These are phyloP conservation scores for Chalaropsis ovoidea DNA, from an alignment of 2,329 filamentous ascomycete genomes.

Conservation along the genomic window DNA sequence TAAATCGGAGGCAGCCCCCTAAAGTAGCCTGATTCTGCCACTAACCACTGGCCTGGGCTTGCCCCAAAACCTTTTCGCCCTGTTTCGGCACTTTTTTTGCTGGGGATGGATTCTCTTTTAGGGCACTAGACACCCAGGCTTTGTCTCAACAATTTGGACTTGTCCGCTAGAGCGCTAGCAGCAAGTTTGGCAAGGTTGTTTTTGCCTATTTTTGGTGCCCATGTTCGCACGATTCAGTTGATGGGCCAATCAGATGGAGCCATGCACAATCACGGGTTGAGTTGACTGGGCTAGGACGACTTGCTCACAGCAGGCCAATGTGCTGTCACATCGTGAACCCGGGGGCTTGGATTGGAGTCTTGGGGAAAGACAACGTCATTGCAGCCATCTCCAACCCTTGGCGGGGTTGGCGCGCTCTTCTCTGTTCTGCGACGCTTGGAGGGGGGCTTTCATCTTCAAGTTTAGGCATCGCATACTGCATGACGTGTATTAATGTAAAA, in stretches of 20 bases:
- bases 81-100: neutral
- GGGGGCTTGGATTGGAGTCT: neutral
- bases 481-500: slow-evolving; percentile 4
- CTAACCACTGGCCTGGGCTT: slow-evolving; percentile 12
- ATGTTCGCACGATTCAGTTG: slow-evolving; percentile 1
- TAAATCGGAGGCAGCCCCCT: neutral
- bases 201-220: neutral
- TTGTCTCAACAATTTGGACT: slow-evolving; percentile 9
- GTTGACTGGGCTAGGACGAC: neutral
- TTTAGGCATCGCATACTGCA: neutral
- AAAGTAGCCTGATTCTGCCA: neutral
- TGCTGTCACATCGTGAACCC: no score
- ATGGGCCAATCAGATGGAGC: neutral
- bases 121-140: neutral
- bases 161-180: neutral
- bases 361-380: neutral
- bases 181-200: neutral
- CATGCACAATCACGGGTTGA: neutral
- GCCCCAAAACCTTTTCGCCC: slow-evolving; percentile 2
- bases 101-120: neutral
- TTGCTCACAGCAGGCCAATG: no score
- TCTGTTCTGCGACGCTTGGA: no score
- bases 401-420: no score
- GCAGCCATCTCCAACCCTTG: neutral
- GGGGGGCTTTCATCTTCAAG: neutral